These are phyloP conservation scores for Pulveroboletus frians DNA, from an alignment of 768 basidiomycete species.

Conservation along the genomic window DNA sequence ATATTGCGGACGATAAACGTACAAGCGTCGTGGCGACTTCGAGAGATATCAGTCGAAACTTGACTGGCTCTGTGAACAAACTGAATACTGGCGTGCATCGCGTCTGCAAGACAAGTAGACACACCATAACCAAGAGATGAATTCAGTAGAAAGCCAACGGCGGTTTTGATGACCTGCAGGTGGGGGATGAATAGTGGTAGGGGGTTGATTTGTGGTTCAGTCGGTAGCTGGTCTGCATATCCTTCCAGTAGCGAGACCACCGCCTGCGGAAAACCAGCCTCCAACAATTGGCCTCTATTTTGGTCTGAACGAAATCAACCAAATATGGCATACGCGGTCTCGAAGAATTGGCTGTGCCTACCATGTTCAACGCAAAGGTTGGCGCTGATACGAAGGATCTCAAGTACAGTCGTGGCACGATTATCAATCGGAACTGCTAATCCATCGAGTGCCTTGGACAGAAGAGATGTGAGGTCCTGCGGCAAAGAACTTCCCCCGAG, in stretches of 20 bases:
- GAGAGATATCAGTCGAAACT: conserved; percentile 58
- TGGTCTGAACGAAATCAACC: conserved; percentile 45
- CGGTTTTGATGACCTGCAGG: conserved; percentile 69
- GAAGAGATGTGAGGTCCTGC: conserved; percentile 55
- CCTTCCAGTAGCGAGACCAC: conserved; percentile 64
- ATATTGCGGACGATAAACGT: conserved; percentile 61
- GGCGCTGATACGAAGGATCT: conserved; percentile 73
- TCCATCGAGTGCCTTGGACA: conserved; percentile 51
- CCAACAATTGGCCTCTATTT: conserved; percentile 66
- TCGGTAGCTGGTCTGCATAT: conserved; percentile 47
- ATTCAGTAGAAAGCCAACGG: conserved; percentile 76
- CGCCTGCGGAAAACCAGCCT: conserved; percentile 63
- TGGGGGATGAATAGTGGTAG: conserved; percentile 54
- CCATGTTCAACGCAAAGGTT: conserved; percentile 85
- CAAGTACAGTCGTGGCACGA: conserved; percentile 51
- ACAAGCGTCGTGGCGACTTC: conserved; percentile 67
- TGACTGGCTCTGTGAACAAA: conserved; percentile 56
- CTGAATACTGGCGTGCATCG: not conserved
- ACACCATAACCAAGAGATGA: conserved; percentile 71
- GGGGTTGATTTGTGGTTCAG: conserved; percentile 34
- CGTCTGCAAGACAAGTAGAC: conserved; percentile 16
- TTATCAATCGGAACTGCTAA: conserved; percentile 40
- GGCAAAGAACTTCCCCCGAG: conserved; percentile 65
- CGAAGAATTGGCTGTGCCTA: conserved; percentile 27
- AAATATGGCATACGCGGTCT: conserved; percentile 2